Conservation (phyloP, 306 rosid genomes). For the Ceratonia siliqua region DNA sequence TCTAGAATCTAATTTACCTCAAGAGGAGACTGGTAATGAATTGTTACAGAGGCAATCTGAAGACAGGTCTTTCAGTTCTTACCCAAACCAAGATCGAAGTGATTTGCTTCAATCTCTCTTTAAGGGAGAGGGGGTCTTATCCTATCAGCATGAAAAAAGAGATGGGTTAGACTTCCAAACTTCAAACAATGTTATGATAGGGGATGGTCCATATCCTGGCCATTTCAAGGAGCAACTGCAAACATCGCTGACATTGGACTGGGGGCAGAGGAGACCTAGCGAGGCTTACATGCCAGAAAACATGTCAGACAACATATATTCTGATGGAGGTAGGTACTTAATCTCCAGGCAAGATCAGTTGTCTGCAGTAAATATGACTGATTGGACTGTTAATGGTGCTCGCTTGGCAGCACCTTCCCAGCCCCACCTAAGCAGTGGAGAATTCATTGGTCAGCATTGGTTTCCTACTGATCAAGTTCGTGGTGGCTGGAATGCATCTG, state of each 20-base stretch:
- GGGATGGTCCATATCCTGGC: constrained; percentile 56
- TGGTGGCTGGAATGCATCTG: constrained; percentile 70
- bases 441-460: constrained; percentile 69
- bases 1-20: constrained; percentile 61
- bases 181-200: constrained; percentile 52
- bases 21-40: constrained; percentile 51
- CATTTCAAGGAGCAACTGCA: constrained; percentile 69
- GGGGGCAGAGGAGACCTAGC: constrained; percentile 53
- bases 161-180: constrained; percentile 56
- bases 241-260: constrained; percentile 61
- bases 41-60: constrained; percentile 54
- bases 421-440: constrained; percentile 56
- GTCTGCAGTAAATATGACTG: constrained; percentile 53
- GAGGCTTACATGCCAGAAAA: constrained; percentile 59
- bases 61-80: constrained; percentile 57
- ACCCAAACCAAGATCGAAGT: constrained; percentile 65
- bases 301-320: constrained; percentile 51
- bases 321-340: constrained; percentile 67
- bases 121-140: constrained; percentile 59
- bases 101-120: constrained; percentile 73
- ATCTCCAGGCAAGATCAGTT: constrained; percentile 57
- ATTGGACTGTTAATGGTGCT: constrained; percentile 61
- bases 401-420: constrained; percentile 61
- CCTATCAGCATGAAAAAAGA: constrained; percentile 66
- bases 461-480: constrained; percentile 66